phyloP scores from a whole-genome alignment of 164 flowering plant species.

The Magnolia changhungtana region DNA sequence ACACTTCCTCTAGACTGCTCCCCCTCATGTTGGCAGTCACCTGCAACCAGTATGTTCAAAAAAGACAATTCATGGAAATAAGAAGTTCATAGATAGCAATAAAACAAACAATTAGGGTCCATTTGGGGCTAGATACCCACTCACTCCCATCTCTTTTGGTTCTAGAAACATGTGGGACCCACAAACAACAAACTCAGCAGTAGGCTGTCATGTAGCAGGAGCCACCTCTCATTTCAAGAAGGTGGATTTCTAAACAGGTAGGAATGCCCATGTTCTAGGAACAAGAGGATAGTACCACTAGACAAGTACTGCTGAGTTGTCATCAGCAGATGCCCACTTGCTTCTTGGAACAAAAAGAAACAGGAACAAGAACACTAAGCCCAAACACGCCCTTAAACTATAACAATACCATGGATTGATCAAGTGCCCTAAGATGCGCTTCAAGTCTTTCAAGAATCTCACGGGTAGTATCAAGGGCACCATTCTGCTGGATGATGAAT shows the following conservation, averaged over 20 bases:
- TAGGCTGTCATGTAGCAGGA: background rate
- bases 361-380: background rate
- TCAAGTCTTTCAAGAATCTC: constrained; percentile 96
- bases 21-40: constrained; percentile 96
- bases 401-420: constrained; percentile 71
- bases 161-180: background rate
- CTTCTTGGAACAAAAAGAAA: background rate
- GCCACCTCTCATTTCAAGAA: background rate
- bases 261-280: too few species aligned
- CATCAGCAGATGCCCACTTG: background rate
- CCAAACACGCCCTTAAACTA: background rate
- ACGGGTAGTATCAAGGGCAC: constrained; percentile 64
- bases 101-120: background rate
- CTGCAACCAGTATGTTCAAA: constrained; percentile 27
- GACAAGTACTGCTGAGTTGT: background rate
- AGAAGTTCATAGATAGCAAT: background rate
- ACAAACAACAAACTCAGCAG: background rate
- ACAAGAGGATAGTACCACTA: background rate
- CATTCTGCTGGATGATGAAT: constrained; percentile 58
- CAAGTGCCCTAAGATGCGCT: constrained; percentile 83
- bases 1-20: constrained; percentile 83
- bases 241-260: background rate
- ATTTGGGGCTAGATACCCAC: background rate
- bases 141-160: background rate
- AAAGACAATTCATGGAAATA: constrained; percentile 12